phyloP scores from a whole-genome alignment of 2,329 filamentous ascomycete genomes.

The Verticillium nubilum region DNA sequence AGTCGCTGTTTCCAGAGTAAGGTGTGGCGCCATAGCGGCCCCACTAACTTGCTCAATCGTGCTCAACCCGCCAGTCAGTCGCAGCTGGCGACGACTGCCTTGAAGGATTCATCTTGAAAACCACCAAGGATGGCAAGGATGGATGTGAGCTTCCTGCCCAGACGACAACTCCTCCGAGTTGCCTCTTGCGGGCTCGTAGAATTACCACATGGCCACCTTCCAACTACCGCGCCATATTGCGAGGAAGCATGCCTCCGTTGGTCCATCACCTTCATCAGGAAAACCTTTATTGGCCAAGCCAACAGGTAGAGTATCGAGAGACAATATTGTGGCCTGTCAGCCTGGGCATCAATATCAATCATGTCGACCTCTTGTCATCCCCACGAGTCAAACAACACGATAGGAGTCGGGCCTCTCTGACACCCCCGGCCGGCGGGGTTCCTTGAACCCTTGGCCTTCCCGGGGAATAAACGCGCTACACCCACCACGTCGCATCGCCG shows the following conservation, averaged over 20 bases:
- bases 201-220: neutral
- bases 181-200: neutral
- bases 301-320: neutral
- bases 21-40: neutral
- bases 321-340: neutral
- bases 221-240: neutral
- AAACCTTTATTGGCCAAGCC: neutral
- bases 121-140: no score
- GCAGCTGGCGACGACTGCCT: no score
- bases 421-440: neutral
- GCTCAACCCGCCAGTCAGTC: neutral
- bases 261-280: neutral
- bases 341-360: neutral
- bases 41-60: conserved; percentile 1
- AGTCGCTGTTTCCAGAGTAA: neutral
- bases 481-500: neutral
- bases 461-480: neutral
- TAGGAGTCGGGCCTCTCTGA: neutral
- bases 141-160: neutral
- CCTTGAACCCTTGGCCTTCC: neutral
- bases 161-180: neutral
- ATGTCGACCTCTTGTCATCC: neutral
- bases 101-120: no score
- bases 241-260: neutral
- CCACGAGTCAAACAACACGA: neutral